These are phyloP conservation scores for Dentipellis sp. DNA, from an alignment of 768 basidiomycete genomes.

Conservation along the genomic window DNA sequence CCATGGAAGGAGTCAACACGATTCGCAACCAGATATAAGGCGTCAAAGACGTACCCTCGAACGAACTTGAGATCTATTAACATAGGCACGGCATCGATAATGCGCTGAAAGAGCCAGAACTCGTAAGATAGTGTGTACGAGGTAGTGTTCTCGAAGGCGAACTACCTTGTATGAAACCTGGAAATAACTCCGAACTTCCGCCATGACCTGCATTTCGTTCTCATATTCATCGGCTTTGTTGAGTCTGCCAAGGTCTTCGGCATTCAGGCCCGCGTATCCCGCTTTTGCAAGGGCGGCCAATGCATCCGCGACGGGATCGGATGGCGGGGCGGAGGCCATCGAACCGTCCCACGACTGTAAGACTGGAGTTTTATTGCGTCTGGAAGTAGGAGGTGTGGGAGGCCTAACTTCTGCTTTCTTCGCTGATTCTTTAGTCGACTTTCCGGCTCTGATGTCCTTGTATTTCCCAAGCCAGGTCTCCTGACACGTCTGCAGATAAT, in stretches of 20 bases:
- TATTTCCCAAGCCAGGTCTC: neutral
- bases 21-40: no score
- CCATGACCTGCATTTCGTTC: slow-evolving; percentile 32
- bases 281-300: neutral
- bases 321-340: neutral
- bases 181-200: slow-evolving; percentile 36
- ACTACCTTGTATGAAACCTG: slow-evolving; percentile 37
- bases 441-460: neutral
- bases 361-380: neutral
- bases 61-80: slow-evolving; percentile 16
- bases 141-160: neutral
- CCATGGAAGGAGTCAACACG: no score
- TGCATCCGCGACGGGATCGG: neutral
- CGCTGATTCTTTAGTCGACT: no score
- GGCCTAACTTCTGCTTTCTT: no score
- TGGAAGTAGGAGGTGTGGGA: neutral
- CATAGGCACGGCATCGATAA: slow-evolving; percentile 34
- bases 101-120: slow-evolving; percentile 21
- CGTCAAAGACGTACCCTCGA: slow-evolving; percentile 8
- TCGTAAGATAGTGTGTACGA: neutral
- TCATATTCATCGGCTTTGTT: slow-evolving; percentile 28
- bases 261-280: slow-evolving; percentile 6
- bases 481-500: neutral
- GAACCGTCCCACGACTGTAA: neutral
- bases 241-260: slow-evolving; percentile 27